phyloP scores from a whole-genome alignment of 2,329 filamentous ascomycete species.

The Penicillium capsulatum region DNA sequence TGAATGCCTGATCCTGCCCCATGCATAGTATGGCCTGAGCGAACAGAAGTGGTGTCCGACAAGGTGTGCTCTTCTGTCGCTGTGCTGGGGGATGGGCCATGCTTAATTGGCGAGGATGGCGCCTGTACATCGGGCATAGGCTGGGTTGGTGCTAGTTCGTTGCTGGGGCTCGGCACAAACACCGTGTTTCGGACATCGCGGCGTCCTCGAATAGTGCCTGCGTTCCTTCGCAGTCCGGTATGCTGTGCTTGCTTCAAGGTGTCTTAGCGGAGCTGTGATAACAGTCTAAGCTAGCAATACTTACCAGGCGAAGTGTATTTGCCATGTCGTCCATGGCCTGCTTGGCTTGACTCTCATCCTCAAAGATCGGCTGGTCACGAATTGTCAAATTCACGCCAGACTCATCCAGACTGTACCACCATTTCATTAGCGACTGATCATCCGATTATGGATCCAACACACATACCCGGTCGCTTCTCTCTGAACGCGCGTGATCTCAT shows the following conservation, averaged over 20 bases:
- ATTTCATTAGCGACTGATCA: conserved; percentile 15
- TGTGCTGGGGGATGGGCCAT: conserved; percentile 48
- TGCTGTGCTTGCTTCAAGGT: conserved; percentile 42
- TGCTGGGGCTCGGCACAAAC: conserved; percentile 59
- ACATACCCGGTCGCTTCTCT: conserved; percentile 42
- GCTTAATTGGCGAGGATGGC: conserved; percentile 37
- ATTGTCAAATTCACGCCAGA: conserved; percentile 46
- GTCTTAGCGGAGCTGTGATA: conserved; percentile 16
- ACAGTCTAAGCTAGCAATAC: conserved; percentile 12
- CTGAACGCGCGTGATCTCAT: conserved; percentile 44
- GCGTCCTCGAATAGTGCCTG: conserved; percentile 77
- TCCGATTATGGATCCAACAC: neutral
- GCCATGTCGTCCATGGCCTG: conserved; percentile 48
- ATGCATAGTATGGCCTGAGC: conserved; percentile 77
- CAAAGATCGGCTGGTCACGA: conserved; percentile 47
- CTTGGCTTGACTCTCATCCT: conserved; percentile 49
- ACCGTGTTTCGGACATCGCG: conserved; percentile 90
- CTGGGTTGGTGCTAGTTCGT: conserved; percentile 29
- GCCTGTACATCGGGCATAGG: conserved; percentile 24
- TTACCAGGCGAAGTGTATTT: conserved; percentile 45
- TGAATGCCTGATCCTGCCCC: conserved; percentile 68
- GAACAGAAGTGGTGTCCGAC: conserved; percentile 87
- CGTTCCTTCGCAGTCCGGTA: conserved; percentile 59
- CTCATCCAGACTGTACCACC: conserved; percentile 38
- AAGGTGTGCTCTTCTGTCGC: conserved; percentile 61